Conservation (phyloP, 257 asterid species). For the Buddleja alternifolia region DNA sequence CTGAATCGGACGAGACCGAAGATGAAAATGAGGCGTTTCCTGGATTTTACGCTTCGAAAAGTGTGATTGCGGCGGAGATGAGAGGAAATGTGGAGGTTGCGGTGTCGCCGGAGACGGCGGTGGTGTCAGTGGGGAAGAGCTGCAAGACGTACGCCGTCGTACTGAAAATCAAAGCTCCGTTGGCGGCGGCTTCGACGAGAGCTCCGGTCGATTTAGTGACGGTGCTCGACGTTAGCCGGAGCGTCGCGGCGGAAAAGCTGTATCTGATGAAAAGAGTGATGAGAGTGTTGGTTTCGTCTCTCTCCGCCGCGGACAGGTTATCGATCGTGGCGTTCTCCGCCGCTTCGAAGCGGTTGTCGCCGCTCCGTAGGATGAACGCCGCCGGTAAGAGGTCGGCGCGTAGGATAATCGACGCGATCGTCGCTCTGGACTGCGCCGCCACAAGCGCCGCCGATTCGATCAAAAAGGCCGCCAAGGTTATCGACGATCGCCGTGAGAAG, state of each 20-base stretch:
- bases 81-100: conserved; percentile 41
- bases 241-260: conserved; percentile 50
- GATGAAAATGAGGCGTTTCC: conserved; percentile 65
- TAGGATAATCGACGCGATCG: conserved; percentile 69
- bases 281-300: conserved; percentile 61
- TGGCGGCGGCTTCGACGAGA: conserved; percentile 38
- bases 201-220: conserved; percentile 73
- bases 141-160: conserved; percentile 56
- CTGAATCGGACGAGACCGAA: conserved; percentile 66
- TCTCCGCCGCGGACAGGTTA: conserved; percentile 64
- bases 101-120: conserved; percentile 59
- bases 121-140: conserved; percentile 56
- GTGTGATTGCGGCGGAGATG: background rate
- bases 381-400: conserved; percentile 69
- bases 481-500: conserved; percentile 70
- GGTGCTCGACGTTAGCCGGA: conserved; percentile 67
- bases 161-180: conserved; percentile 63
- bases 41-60: conserved; percentile 41
- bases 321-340: conserved; percentile 79
- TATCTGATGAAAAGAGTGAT: conserved; percentile 56
- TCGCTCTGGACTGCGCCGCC: conserved; percentile 49
- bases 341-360: conserved; percentile 66
- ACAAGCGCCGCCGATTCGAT: conserved; percentile 54
- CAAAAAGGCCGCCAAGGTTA: conserved; percentile 73
- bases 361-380: conserved; percentile 65